Conservation (phyloP, 108 stramenopile genomes). For the Pseudonitzschia delicatissima region DNA sequence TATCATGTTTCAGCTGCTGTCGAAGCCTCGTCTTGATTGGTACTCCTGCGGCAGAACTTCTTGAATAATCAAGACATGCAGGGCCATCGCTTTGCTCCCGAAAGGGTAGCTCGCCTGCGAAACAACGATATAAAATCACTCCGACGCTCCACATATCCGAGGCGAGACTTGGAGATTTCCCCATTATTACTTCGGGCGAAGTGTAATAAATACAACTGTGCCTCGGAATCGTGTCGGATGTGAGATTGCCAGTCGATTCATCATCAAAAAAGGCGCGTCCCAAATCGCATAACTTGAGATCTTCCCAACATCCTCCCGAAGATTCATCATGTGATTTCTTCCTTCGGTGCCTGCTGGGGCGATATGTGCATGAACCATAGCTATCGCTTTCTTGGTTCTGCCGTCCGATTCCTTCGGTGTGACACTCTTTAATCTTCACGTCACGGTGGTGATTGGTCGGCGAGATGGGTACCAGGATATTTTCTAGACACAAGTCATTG, state of each 20-base stretch:
- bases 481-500: constrained; percentile 22
- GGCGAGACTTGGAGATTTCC: constrained; percentile 5
- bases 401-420: too few species aligned
- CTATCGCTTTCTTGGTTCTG: too few species aligned
- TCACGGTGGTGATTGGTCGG: neutral
- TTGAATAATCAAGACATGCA: too few species aligned
- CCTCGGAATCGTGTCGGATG: neutral
- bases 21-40: neutral
- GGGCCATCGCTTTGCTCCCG: neutral
- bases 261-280: constrained; percentile 11
- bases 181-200: constrained; percentile 17
- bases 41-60: too few species aligned
- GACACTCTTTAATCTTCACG: too few species aligned
- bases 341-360: too few species aligned
- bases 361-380: too few species aligned
- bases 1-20: constrained; percentile 8
- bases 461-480: constrained; percentile 12
- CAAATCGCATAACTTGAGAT: constrained; percentile 25
- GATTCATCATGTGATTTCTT: too few species aligned
- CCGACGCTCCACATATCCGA: constrained; percentile 38
- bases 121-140: constrained; percentile 16
- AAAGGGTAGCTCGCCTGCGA: constrained; percentile 23
- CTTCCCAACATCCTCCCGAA: neutral
- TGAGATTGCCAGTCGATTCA: neutral
- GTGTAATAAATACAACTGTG: constrained; percentile 18